phyloP scores from a whole-genome alignment of 2,329 filamentous ascomycete genomes.

The Fulvia fulva region DNA sequence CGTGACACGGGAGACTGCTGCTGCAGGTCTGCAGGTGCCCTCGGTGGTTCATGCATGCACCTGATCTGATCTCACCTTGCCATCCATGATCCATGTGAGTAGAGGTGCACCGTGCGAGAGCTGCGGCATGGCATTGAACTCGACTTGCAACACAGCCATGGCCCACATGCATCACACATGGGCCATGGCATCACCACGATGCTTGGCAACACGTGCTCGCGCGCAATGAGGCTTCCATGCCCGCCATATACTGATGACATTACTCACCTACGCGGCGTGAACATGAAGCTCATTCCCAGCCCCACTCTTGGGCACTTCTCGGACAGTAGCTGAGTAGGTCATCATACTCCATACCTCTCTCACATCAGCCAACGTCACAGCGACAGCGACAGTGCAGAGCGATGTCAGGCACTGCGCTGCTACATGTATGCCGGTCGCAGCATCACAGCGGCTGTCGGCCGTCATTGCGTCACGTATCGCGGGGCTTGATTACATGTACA shows the following conservation, averaged over 20 bases:
- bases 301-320: not conserved
- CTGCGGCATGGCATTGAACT: not conserved
- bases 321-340: not conserved
- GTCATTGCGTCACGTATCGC: slow-evolving; percentile 4
- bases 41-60: too few species aligned
- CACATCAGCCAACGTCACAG: not conserved
- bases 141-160: too few species aligned
- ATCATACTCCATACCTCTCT: not conserved
- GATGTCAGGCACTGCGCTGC: not conserved
- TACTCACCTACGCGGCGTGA: not conserved
- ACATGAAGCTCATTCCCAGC: not conserved
- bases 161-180: too few species aligned
- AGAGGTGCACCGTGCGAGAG: too few species aligned
- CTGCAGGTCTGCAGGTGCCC: too few species aligned
- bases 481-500: not conserved
- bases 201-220: not conserved
- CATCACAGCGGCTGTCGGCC: not conserved
- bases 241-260: not conserved
- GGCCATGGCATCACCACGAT: too few species aligned
- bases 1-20: too few species aligned
- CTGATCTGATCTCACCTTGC: too few species aligned
- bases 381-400: not conserved
- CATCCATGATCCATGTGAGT: too few species aligned
- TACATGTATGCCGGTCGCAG: not conserved
- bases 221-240: not conserved